Percentiles rank a stretch among this genome's conserved stretches.
These are phyloP conservation scores for Echites panduratus DNA, from an alignment of 257 asterid genomes.

Conservation along the genomic window DNA sequence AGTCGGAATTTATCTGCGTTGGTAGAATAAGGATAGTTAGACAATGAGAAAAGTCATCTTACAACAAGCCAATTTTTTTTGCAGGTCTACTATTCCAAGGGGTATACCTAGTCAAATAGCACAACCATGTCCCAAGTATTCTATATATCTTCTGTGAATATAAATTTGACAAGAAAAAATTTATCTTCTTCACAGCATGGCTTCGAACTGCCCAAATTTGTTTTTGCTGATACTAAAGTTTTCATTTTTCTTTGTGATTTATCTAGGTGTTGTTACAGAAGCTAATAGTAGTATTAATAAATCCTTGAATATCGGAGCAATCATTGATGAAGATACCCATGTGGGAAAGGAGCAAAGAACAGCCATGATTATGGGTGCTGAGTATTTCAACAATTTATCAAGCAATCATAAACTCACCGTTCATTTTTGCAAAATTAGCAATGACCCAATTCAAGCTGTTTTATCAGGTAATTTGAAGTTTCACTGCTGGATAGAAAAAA, in stretches of 20 bases:
- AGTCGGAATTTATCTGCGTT: too few relatives aligned
- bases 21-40: neutral
- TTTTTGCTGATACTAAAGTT: neutral
- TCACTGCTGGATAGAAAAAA: too few relatives aligned
- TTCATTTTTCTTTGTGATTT: neutral
- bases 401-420: conserved; percentile 16
- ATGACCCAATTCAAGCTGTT: conserved; percentile 28
- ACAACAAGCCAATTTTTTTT: neutral
- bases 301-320: conserved; percentile 28
- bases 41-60: neutral
- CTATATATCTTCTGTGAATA: neutral
- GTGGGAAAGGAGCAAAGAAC: conserved; percentile 36
- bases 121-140: neutral
- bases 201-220: neutral
- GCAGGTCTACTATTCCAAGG: conserved; percentile 5
- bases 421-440: conserved; percentile 27
- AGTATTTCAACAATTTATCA: conserved; percentile 18
- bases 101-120: neutral
- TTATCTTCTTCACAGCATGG: neutral
- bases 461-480: too few relatives aligned
- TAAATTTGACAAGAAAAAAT: neutral
- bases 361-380: conserved; percentile 30
- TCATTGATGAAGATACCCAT: conserved; percentile 32
- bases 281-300: neutral
- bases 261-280: conserved; percentile 7